These are phyloP conservation scores for Harringtonia lauricola DNA, from an alignment of 2,329 filamentous ascomycete species.

Conservation along the genomic window DNA sequence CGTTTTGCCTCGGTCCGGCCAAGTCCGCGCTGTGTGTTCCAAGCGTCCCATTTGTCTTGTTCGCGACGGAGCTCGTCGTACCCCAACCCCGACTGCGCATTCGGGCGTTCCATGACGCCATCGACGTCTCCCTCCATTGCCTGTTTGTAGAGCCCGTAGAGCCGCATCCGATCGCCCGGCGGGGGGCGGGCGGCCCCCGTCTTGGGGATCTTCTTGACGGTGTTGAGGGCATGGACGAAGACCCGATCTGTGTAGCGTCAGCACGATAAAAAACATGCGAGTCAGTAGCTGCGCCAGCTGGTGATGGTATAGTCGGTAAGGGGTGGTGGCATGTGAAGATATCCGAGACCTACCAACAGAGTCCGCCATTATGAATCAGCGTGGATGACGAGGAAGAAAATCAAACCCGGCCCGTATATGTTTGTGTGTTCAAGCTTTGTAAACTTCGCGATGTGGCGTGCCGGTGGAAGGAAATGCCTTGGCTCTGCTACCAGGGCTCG, in stretches of 20 bases:
- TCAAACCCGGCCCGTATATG: not conserved
- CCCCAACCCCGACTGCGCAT: slow-evolving; percentile 31
- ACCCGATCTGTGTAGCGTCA: slow-evolving; percentile 62
- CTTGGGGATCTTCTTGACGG: slow-evolving; percentile 93
- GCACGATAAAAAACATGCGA: too few species aligned
- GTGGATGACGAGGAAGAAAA: too few species aligned
- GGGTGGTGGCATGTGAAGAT: too few species aligned
- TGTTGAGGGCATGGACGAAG: slow-evolving; percentile 97
- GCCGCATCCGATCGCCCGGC: slow-evolving; percentile 69
- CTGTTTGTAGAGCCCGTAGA: slow-evolving; percentile 98
- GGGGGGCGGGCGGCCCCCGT: slow-evolving; percentile 86
- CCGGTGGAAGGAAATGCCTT: too few species aligned
- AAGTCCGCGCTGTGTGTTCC: slow-evolving; percentile 77
- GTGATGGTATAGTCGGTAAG: too few species aligned
- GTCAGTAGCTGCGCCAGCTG: too few species aligned
- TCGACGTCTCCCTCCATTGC: slow-evolving; percentile 98
- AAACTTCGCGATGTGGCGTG: not conserved
- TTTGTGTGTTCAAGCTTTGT: not conserved
- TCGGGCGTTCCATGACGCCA: slow-evolving; percentile 80
- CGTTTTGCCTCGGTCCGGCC: slow-evolving; percentile 88
- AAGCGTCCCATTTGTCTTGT: slow-evolving; percentile 79
- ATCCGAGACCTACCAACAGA: slow-evolving; percentile 33
- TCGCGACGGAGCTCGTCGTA: slow-evolving; percentile 46
- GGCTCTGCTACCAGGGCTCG: too few species aligned
- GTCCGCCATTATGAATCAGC: slow-evolving; percentile 30